These are phyloP conservation scores for Singerocomus rubriflavus DNA, from an alignment of 1,284 basidiomycete species.

Conservation along the genomic window DNA sequence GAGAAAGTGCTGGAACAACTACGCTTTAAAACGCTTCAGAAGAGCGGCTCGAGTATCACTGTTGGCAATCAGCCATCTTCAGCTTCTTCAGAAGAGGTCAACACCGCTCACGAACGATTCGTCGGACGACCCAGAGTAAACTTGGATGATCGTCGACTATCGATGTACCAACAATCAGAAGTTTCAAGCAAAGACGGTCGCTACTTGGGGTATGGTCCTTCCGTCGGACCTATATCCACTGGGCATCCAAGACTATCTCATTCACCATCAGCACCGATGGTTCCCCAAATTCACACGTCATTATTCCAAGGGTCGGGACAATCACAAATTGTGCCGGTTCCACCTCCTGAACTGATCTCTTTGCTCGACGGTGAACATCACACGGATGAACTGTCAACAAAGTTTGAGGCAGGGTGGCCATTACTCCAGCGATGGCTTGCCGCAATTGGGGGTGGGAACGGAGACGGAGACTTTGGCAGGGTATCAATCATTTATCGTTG, in stretches of 20 bases:
- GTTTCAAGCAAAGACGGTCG: conserved; percentile 23
- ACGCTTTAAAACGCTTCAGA: conserved; percentile 48
- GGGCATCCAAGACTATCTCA: conserved; percentile 46
- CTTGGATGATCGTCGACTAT: conserved; percentile 31
- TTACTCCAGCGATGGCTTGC: conserved; percentile 75
- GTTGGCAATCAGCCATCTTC: conserved; percentile 18
- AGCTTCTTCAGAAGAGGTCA: conserved; percentile 18
- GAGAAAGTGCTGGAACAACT: conserved; percentile 58
- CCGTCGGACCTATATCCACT: conserved; percentile 26
- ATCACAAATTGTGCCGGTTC: conserved; percentile 13
- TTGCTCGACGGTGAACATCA: conserved; percentile 87
- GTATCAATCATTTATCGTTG: conserved; percentile 50
- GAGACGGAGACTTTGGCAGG: conserved; percentile 46
- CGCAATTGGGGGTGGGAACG: conserved; percentile 55
- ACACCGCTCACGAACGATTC: conserved; percentile 16
- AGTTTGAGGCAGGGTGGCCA: conserved; percentile 82
- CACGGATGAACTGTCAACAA: conserved; percentile 86
- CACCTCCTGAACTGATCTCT: conserved; percentile 56
- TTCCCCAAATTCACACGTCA: conserved; percentile 32
- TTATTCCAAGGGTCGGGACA: conserved; percentile 26
- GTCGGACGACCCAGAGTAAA: conserved; percentile 27
- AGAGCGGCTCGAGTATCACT: conserved; percentile 34
- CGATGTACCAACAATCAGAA: conserved; percentile 26
- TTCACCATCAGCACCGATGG: conserved; percentile 40
- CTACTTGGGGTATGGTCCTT: conserved; percentile 22